phyloP scores from a whole-genome alignment of 345 rosid genomes.

The Acer saccharum region DNA sequence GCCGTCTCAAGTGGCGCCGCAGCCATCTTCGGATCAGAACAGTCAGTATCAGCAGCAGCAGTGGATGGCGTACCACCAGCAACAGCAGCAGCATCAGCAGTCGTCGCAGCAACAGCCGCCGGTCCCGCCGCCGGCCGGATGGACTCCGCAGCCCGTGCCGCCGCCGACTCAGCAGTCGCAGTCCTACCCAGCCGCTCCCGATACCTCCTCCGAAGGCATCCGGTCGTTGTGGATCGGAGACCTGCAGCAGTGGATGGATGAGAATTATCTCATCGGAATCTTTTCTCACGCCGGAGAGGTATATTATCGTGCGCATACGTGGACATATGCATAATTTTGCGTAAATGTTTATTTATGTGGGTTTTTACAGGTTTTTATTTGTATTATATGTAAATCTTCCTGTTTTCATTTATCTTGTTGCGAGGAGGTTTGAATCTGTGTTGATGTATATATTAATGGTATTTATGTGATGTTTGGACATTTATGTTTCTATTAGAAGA shows the following conservation, averaged over 20 bases:
- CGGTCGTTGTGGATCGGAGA: constrained; percentile 95
- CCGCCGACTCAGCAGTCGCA: constrained; percentile 53
- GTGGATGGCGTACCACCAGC: constrained; percentile 65
- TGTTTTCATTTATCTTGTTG: no score
- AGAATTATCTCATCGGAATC: constrained; percentile 60
- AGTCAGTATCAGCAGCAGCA: constrained; percentile 55
- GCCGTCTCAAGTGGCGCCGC: constrained; percentile 34
- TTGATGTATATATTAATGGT: neutral
- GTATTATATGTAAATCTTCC: no score
- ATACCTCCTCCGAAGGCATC: constrained; percentile 43
- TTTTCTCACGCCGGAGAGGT: constrained; percentile 75
- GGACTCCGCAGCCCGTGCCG: constrained; percentile 78
- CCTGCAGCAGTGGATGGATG: constrained; percentile 93
- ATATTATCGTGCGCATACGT: constrained; percentile 5
- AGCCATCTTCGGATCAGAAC: constrained; percentile 35
- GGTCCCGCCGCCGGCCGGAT: constrained; percentile 73
- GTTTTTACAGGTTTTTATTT: neutral
- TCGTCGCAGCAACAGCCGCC: constrained; percentile 52
- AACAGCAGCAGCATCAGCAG: constrained; percentile 42
- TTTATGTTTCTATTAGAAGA: neutral
- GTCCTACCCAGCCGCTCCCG: constrained; percentile 40
- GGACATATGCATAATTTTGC: neutral
- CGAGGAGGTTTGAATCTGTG: neutral
- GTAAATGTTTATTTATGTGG: neutral
- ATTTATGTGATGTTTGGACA: neutral